Conservation (phyloP, 2,329 filamentous ascomycete genomes). For the Myriosclerotinia curreyana region DNA sequence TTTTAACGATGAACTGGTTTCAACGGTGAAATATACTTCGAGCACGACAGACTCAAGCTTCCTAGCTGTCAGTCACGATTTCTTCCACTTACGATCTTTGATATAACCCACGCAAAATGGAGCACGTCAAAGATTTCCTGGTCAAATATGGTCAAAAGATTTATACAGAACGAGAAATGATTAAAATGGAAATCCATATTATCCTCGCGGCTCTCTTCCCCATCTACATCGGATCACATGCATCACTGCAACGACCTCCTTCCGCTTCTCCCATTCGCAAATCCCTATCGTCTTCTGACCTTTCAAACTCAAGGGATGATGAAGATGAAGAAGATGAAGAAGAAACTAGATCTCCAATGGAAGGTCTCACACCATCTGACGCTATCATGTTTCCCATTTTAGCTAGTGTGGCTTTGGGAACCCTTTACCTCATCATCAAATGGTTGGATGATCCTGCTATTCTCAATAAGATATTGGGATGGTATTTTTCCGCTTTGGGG, state of each 20-base stretch:
- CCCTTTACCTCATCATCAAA: constrained; percentile 84
- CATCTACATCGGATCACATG: constrained; percentile 81
- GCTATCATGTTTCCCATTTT: constrained; percentile 81
- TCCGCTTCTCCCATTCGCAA: constrained; percentile 61
- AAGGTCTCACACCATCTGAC: constrained; percentile 71
- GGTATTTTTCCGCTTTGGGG: constrained; percentile 78
- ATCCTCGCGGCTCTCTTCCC: constrained; percentile 71
- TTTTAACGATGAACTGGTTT: background rate
- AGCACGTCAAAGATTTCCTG: constrained; percentile 24
- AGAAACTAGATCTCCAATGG: constrained; percentile 56
- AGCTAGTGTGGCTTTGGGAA: constrained; percentile 67
- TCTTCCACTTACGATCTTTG: background rate
- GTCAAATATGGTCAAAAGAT: constrained; percentile 30
- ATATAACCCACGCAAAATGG: background rate
- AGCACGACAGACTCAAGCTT: background rate
- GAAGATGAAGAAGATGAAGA: constrained; percentile 50
- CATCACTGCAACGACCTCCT: constrained; percentile 77
- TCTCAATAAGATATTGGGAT: constrained; percentile 77
- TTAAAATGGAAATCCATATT: constrained; percentile 47
- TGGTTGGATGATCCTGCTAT: constrained; percentile 79
- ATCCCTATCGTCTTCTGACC: constrained; percentile 33
- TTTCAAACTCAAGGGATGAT: constrained; percentile 37
- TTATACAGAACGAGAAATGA: constrained; percentile 31
- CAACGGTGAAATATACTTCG: constrained; percentile 1
- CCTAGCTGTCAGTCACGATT: background rate